Evolutionary conservation across 331 rosid species (phyloP).

Genomic region (Telfairia occidentalis): DNA sequence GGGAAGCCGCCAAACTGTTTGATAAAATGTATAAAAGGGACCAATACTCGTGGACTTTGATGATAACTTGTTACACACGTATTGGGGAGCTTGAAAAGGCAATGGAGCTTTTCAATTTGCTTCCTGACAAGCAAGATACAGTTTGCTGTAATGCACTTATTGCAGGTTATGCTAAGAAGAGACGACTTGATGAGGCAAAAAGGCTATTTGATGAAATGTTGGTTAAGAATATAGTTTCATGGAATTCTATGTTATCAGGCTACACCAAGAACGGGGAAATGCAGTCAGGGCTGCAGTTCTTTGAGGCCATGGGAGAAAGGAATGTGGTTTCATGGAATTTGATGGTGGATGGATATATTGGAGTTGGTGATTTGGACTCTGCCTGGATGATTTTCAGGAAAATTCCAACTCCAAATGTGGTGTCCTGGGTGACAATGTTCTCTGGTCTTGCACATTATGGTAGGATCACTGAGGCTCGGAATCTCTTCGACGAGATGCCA

Average conservation of each 20-base stretch:
- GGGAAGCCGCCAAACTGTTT: constrained; percentile 25
- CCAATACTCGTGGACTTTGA: constrained; percentile 29
- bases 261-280: constrained; percentile 29
- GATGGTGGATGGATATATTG: constrained; percentile 29
- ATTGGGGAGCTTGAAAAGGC: constrained; percentile 27
- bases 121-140: constrained; percentile 25
- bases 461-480: constrained; percentile 19
- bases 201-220: constrained; percentile 29
- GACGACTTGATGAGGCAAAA: constrained; percentile 24
- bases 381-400: constrained; percentile 25
- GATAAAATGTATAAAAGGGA: constrained; percentile 26
- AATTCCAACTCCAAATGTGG: constrained; percentile 22
- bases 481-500: constrained; percentile 25
- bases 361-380: constrained; percentile 27
- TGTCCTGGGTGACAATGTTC: constrained; percentile 31
- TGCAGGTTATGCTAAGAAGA: constrained; percentile 31
- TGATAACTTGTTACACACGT: constrained; percentile 32
- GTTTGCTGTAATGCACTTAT: constrained; percentile 35
- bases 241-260: constrained; percentile 36
- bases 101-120: constrained; percentile 21
- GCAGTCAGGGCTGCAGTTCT: constrained; percentile 20
- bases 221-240: constrained; percentile 24
- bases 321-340: constrained; percentile 35
- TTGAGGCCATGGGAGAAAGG: constrained; percentile 30
- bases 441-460: constrained; percentile 25